A percentile compares a stretch with the other conserved stretches of the same genome.
phyloP scores from a whole-genome alignment of 2,329 filamentous ascomycete species.

The Aureobasidium lini region DNA sequence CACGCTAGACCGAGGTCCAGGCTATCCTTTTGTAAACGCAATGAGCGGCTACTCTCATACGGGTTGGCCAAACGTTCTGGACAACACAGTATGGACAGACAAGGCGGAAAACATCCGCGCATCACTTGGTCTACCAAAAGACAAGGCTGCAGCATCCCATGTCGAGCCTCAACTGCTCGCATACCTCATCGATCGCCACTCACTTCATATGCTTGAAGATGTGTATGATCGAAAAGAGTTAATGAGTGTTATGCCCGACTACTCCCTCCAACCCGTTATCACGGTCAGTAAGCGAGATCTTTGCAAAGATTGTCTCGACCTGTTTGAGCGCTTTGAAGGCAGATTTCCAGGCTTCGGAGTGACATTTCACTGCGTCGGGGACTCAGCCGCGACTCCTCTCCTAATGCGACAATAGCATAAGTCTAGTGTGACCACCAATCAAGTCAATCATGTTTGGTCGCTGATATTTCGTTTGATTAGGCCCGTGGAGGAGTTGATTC shows the following conservation, averaged over 20 bases:
- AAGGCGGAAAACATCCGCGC: neutral
- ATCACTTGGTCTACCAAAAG: neutral
- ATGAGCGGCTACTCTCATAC: conserved; percentile 1
- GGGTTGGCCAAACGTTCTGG: neutral
- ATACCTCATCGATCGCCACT: neutral
- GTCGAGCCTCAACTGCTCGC: neutral
- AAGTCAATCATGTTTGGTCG: too few species aligned
- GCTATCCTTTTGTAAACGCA: neutral
- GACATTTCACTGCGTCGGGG: neutral
- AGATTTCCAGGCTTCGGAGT: neutral
- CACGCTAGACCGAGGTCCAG: neutral
- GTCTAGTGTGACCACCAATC: too few species aligned
- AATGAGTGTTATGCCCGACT: neutral
- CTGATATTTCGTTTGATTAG: too few species aligned
- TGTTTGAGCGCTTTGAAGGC: neutral
- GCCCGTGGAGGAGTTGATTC: too few species aligned
- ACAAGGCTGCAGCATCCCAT: neutral
- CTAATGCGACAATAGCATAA: too few species aligned
- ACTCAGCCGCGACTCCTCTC: neutral
- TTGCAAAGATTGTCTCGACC: neutral
- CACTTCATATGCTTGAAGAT: neutral
- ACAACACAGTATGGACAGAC: neutral
- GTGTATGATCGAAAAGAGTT: neutral
- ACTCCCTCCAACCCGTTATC: neutral
- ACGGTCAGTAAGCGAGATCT: neutral